Percentiles rank a stretch among this genome's conserved stretches.
Evolutionary conservation across 352 stramenopile genomes (phyloP).

Genomic region (Phytophthora uliginosa): DNA sequence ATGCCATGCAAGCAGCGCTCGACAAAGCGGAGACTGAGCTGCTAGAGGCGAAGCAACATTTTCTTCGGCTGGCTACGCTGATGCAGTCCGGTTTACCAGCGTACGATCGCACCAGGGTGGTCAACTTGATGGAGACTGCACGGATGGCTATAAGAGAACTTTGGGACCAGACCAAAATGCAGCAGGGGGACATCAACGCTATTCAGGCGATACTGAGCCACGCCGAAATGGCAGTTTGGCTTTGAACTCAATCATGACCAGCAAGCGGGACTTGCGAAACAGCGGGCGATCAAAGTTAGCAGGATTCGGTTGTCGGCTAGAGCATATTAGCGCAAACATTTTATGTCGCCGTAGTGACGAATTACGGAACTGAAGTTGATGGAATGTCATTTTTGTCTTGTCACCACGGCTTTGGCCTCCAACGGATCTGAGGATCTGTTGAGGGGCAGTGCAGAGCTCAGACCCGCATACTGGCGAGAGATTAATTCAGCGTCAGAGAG

Average conservation of each 20-base stretch:
- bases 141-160: not conserved
- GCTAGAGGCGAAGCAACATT: not conserved
- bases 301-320: not conserved
- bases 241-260: not conserved
- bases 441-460: too few species aligned
- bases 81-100: not conserved
- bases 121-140: not conserved
- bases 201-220: not conserved
- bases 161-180: not conserved
- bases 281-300: not conserved
- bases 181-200: not conserved
- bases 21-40: not conserved
- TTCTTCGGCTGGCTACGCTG: not conserved
- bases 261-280: not conserved
- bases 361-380: not conserved
- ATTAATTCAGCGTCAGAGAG: not conserved
- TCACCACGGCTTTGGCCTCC: too few species aligned
- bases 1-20: not conserved
- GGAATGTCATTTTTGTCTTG: too few species aligned
- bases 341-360: not conserved
- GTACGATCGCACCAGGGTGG: not conserved
- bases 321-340: not conserved
- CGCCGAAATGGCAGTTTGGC: not conserved
- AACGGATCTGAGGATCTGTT: too few species aligned
- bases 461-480: too few species aligned